These are phyloP conservation scores for Tuber melanosporum DNA, from an alignment of 495 filamentous ascomycete species.

Conservation along the genomic window DNA sequence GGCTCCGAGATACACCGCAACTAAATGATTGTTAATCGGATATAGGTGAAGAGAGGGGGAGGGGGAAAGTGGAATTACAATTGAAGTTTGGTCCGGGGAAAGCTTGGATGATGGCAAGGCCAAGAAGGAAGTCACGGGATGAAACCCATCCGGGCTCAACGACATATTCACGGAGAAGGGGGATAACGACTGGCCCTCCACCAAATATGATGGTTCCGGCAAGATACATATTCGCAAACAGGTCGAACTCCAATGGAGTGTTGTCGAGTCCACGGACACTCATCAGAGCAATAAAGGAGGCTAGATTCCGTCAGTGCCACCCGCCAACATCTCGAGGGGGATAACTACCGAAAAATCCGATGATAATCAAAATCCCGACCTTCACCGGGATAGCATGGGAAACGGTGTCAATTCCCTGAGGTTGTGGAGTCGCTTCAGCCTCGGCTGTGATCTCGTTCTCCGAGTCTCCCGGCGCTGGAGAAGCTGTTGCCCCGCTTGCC, in stretches of 20 bases:
- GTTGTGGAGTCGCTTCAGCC: not conserved
- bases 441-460: not conserved
- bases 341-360: constrained; percentile 50
- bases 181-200: constrained; percentile 79
- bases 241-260: constrained; percentile 50
- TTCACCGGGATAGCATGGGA: constrained; percentile 35
- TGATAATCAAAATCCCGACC: constrained; percentile 40
- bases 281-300: constrained; percentile 57
- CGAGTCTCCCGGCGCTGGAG: not conserved
- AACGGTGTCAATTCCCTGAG: constrained; percentile 17
- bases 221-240: constrained; percentile 77
- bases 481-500: not conserved
- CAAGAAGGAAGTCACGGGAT: constrained; percentile 71
- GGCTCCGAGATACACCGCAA: constrained; percentile 69
- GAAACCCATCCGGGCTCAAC: constrained; percentile 75
- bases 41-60: not conserved
- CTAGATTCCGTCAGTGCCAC: not conserved
- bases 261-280: constrained; percentile 50
- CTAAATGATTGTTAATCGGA: not conserved
- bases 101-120: constrained; percentile 73
- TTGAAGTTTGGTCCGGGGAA: constrained; percentile 88
- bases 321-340: not conserved
- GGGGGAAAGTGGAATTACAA: constrained; percentile 37
- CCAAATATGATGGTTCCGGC: constrained; percentile 88
- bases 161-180: constrained; percentile 69